Evolutionary conservation across 768 basidiomycete species (phyloP), one percentile per base, ranked within the genome.

Genomic region (Mycena pura): DNA sequence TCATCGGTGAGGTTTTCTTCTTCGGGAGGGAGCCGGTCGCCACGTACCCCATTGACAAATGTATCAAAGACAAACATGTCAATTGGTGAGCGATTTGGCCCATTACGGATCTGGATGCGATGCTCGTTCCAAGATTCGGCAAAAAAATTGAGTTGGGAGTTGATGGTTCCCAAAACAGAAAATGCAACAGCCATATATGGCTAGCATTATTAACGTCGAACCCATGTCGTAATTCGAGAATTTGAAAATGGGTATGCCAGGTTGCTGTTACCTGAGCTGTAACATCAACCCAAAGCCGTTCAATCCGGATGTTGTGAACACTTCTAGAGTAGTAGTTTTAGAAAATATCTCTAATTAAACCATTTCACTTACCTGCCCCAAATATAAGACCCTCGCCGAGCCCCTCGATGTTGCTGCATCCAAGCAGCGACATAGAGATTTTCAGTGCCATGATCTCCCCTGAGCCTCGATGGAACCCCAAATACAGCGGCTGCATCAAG

Each of bases 101-200:
- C 47, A 22, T 69, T 65, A 3, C 45, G 60, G 10, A 72, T 32
- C 1, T 52, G 44, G 17, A 80, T 43, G 0, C 29, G 58, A 60
- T 80, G 78, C 8, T 67, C 27, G 48, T 81, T 80, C 78, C 78
- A 80, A 3, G 67, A 36, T 2, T 68, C 58, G 0, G 66, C 67
- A 71, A 74, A 82, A 3, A 58, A 45, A 6, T 31, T 29, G 14
- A 69, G 67, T 47, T 82, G 74, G 2, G 49, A 11, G 54, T 79
- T 77, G 31, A 79, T 68, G 0, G 46, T 11, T 3, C 38, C 5
- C 5, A 80, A 71, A 56, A 82, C 0, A 81, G 68, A 41, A 70
- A 57, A 41, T 78, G 78, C 1, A 80, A 61, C 5, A 81, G 69
- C 79, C 79, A 83, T 22, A 80, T 75, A 53, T 80, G 78, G 14